These are phyloP conservation scores for Prunus armeniaca DNA, from an alignment of 306 rosid species.

Conservation along the genomic window DNA sequence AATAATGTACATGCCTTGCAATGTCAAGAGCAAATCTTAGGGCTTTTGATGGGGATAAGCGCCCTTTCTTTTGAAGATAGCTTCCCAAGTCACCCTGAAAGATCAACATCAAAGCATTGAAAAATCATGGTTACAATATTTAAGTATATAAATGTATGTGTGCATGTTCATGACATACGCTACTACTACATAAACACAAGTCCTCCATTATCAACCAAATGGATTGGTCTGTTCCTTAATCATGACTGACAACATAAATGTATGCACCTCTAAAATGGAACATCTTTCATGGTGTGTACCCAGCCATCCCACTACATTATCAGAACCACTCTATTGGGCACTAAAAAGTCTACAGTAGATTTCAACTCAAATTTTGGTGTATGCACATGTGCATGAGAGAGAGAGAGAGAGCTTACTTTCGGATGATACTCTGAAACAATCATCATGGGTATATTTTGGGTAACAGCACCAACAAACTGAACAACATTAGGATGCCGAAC, in stretches of 20 bases:
- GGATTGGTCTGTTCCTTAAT: neutral
- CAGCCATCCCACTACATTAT: no score
- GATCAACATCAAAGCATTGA: conserved; percentile 26
- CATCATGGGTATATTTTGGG: conserved; percentile 99
- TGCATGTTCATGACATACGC: neutral
- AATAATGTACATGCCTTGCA: conserved; percentile 68
- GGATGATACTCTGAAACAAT: conserved; percentile 89
- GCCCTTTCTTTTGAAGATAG: conserved; percentile 92
- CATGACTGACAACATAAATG: neutral
- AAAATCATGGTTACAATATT: conserved; percentile 23
- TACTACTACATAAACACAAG: neutral
- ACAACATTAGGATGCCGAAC: conserved; percentile 96
- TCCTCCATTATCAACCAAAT: neutral
- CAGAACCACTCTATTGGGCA: no score
- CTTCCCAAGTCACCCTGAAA: conserved; percentile 83
- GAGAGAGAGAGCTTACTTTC: conserved; percentile 56
- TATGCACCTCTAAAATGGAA: neutral
- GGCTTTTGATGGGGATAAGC: conserved; percentile 82
- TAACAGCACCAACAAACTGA: conserved; percentile 99
- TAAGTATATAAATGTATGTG: neutral
- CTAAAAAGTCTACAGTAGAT: no score
- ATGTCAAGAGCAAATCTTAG: conserved; percentile 83
- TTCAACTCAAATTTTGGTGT: no score
- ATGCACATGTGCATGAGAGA: neutral
- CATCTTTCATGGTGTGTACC: no score